Evolutionary conservation across 2,329 filamentous ascomycete genomes (phyloP), one percentile per base, ranked within the genome.

Genomic region (Monilinia fructicola): DNA sequence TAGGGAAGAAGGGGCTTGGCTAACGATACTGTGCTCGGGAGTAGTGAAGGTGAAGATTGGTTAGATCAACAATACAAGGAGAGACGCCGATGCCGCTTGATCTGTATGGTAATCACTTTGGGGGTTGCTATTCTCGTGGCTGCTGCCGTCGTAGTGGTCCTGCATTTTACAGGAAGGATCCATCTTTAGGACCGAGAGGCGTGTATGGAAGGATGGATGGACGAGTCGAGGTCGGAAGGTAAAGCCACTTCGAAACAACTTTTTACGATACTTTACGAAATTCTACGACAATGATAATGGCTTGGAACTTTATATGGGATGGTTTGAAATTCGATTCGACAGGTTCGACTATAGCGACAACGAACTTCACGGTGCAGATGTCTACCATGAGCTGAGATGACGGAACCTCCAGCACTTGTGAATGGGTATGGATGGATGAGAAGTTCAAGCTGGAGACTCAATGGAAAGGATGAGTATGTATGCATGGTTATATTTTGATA

Each of bases 1-100:
- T 40, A 10, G 42, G 42, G 35, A 59, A 28, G 23, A 35, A 53
- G 38, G 23, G 21, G 28, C 44, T 53, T 48, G 21, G 55, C 23
- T 46, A 46, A 54, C 50, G 16, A 35, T 60, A 26, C 38, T 63
- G 44, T 67, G 52, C 56, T 12, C 60, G 50, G n/a, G 46, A 42
- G 67, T 65, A 76, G 58, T n/a, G 58, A 44, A 38, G 44, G 73
- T 12, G 69, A 75, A 52, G 73, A 76, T 52, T 77, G 75, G 75
- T 66, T 77, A 38, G 64, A 64, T n/a, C 73, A 74, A 67, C 75
- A 77, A 68, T 70, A 68, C 21, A 71, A 68, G 48, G 72, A 77
- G 63, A 74, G 74, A 71, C 64, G 74, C 28, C 68, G 71, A 40
- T 75, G 72, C 55, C 69, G 71, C 44, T 61, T 67, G n/a, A 66